A percentile compares a stretch with the other conserved stretches of the same genome.
Evolutionary conservation across 2,329 filamentous ascomycete species (phyloP).

Genomic region (Claviceps arundinis): DNA sequence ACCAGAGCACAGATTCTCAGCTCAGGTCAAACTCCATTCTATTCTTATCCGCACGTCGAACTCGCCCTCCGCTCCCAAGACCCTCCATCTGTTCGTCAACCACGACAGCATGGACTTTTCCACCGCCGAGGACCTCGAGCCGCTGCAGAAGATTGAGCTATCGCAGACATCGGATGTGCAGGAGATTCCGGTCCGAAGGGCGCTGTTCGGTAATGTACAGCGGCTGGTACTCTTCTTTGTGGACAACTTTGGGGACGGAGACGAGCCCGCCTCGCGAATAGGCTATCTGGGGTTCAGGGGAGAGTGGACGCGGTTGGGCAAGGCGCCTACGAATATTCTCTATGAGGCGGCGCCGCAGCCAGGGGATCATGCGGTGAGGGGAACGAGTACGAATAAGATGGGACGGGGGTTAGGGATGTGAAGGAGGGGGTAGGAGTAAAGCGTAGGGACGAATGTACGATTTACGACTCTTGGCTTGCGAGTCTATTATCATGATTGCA

Average conservation of each 20-base stretch:
- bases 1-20: slow-evolving; percentile 58
- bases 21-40: slow-evolving; percentile 83
- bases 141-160: slow-evolving; percentile 66
- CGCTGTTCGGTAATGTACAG: slow-evolving; percentile 76
- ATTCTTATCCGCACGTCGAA: slow-evolving; percentile 73
- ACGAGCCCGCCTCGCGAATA: slow-evolving; percentile 67
- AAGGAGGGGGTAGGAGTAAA: slow-evolving; percentile 20
- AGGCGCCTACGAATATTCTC: slow-evolving; percentile 61
- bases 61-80: slow-evolving; percentile 59
- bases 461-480: no score
- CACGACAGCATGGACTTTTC: slow-evolving; percentile 75
- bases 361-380: slow-evolving; percentile 63
- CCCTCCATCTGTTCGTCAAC: slow-evolving; percentile 80
- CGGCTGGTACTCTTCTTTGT: slow-evolving; percentile 76
- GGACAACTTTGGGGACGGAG: slow-evolving; percentile 74
- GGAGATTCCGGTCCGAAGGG: slow-evolving; percentile 78
- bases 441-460: not conserved
- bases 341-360: slow-evolving; percentile 95
- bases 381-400: slow-evolving; percentile 39
- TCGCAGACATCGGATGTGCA: slow-evolving; percentile 70
- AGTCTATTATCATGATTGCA: not conserved
- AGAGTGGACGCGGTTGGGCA: slow-evolving; percentile 75
- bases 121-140: slow-evolving; percentile 52
- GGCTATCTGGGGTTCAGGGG: slow-evolving; percentile 87
- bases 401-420: slow-evolving; percentile 35